Base-by-base conservation (phyloP, 768 basidiomycete genomes). In the Amanita thiersii region DNA sequence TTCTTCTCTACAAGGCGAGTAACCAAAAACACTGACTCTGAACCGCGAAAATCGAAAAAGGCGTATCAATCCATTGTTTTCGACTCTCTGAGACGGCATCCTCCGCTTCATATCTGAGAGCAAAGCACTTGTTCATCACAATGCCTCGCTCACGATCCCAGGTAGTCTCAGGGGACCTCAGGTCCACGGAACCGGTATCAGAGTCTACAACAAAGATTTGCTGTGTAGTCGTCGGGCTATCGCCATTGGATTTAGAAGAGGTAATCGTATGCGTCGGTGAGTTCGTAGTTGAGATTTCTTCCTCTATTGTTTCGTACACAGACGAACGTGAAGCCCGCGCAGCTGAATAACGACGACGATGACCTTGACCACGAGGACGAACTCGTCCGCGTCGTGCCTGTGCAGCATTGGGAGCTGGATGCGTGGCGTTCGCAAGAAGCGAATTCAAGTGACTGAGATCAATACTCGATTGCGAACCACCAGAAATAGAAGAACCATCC, bases 251-350 rank as follows among this genome's bases (percentile, higher is more conserved):
- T 1, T 55, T 51, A 0, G 66, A 65, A 14, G 63, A 59, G 6
- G 49, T 30, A 2, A 58, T 39, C 0, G 63, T 56, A 9, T 61
- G 51, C 10, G 50, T 45, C 0, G 65, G 59, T 2, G 59, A 59
- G 1, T 54, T 50, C 8, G 56, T 54, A 24, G 46, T 67, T 3
- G 67, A 63, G 9, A 64, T 54, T 47, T 88, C 87, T 50, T 89
- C 86, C 42, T 86, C 70, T 36, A 89, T 88, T 0, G 81, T 87
- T 55, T 87, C 86, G 48, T 86, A 88, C 0, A 85, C 71, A 0
- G 86, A 87, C 0, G 75, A 63, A 3, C 81, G 69, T 9, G 80
- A 81, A 6, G 72, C 69, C 14, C 75, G 73, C 20, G 75, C 70
- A 36, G 77, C 71, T 1, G 83, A 85, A 37, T 77, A 72, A 1